Conservation (phyloP, 192 early-diverging fungal species). For the Glomus cerebriforme region DNA sequence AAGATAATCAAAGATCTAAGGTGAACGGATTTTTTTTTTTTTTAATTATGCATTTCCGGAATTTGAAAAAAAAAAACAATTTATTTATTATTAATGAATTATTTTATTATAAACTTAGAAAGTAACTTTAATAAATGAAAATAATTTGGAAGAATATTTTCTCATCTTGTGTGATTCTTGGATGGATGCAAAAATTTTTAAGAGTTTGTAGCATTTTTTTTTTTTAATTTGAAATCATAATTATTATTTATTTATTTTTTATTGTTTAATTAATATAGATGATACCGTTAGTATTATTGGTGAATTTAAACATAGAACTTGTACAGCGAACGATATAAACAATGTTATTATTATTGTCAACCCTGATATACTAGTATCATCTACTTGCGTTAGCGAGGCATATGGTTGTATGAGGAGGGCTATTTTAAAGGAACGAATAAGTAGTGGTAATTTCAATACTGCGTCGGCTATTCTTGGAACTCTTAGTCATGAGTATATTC, state of each 20-base stretch:
- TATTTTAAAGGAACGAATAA: slow-evolving; percentile 70
- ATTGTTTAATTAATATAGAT: not conserved
- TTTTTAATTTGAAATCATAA: not conserved
- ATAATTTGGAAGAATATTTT: not conserved
- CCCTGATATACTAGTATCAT: slow-evolving; percentile 80
- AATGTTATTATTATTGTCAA: slow-evolving; percentile 59
- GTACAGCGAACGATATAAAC: not conserved
- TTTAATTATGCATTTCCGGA: no score
- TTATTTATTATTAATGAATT: no score
- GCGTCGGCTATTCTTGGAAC: slow-evolving; percentile 70
- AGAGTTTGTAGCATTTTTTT: not conserved
- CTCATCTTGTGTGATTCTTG: not conserved
- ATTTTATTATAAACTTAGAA: not conserved
- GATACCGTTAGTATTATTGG: not conserved
- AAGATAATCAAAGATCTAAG: not conserved
- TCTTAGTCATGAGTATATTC: slow-evolving; percentile 83
- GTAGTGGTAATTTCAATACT: slow-evolving; percentile 44
- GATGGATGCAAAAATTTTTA: not conserved
- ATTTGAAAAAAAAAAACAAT: no score
- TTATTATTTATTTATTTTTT: not conserved
- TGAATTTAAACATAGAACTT: not conserved
- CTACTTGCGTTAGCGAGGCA: slow-evolving; percentile 74
- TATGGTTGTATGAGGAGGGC: slow-evolving; percentile 78
- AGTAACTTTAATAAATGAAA: not conserved
- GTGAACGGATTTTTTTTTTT: not conserved